Evolutionary conservation across 2,329 filamentous ascomycete species (phyloP).

Genomic region (Pyrenophora graminea): DNA sequence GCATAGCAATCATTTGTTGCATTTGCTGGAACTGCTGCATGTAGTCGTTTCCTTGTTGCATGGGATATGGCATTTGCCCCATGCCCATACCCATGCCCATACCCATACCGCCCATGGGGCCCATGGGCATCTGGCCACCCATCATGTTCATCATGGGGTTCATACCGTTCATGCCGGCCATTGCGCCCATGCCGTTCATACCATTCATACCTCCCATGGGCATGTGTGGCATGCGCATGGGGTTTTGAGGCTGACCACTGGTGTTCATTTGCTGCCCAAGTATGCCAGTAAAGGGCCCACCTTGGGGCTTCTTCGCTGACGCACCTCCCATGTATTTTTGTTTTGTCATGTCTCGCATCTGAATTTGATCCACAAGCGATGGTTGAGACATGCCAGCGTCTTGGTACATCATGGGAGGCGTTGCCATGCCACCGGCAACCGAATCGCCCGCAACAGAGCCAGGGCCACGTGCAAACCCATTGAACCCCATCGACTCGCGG

Average conservation of each 20-base stretch:
- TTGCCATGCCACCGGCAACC: constrained; percentile 24
- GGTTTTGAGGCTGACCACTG: constrained; percentile 23
- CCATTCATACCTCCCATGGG: constrained; percentile 24
- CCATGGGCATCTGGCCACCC: constrained; percentile 33
- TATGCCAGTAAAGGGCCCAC: constrained; percentile 43
- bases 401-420: constrained; percentile 33
- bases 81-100: constrained; percentile 36
- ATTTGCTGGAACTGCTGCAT: constrained; percentile 82
- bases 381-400: constrained; percentile 38
- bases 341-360: constrained; percentile 43
- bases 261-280: constrained; percentile 42
- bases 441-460: constrained; percentile 43
- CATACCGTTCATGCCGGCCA: neutral
- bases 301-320: constrained; percentile 36
- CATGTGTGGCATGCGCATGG: constrained; percentile 36
- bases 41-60: constrained; percentile 71
- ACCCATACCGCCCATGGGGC: constrained; percentile 36
- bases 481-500: constrained; percentile 46
- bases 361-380: constrained; percentile 46
- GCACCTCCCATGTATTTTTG: constrained; percentile 45
- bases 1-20: constrained; percentile 42
- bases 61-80: constrained; percentile 55
- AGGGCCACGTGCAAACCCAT: constrained; percentile 38
- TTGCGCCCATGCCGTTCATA: constrained; percentile 28
- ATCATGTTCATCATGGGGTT: constrained; percentile 36